These are phyloP conservation scores for Glycine soja DNA, from an alignment of 306 rosid species.

Conservation along the genomic window DNA sequence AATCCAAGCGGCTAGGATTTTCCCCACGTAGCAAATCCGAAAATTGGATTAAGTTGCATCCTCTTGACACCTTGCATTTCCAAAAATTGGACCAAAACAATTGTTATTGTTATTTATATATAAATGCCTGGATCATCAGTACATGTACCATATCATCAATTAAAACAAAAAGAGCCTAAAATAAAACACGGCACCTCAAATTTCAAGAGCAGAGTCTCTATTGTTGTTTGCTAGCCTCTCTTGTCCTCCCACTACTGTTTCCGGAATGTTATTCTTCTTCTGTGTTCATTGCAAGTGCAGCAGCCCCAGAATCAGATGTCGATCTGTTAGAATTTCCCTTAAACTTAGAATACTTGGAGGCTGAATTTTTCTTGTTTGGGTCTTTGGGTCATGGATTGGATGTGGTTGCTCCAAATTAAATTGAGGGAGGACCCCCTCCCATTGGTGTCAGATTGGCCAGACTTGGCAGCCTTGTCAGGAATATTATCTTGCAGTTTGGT, in stretches of 20 bases:
- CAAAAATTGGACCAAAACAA: no score
- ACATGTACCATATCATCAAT: neutral
- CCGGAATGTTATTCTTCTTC: slow-evolving; percentile 34
- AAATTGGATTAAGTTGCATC: neutral
- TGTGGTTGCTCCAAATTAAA: slow-evolving; percentile 52
- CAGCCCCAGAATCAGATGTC: slow-evolving; percentile 40
- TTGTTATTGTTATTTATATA: neutral
- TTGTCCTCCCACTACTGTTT: slow-evolving; percentile 34
- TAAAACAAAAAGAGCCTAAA: neutral
- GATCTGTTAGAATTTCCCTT: slow-evolving; percentile 70
- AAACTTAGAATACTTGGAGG: slow-evolving; percentile 76
- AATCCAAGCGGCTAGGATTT: neutral
- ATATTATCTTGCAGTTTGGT: slow-evolving; percentile 63
- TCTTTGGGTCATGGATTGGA: slow-evolving; percentile 70
- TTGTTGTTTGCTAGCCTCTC: slow-evolving; percentile 34
- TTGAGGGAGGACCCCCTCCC: slow-evolving; percentile 66
- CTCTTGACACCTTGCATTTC: slow-evolving; percentile 12
- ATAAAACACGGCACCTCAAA: slow-evolving; percentile 39
- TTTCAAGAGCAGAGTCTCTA: neutral
- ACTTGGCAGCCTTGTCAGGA: slow-evolving; percentile 44
- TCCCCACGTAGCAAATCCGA: slow-evolving; percentile 17
- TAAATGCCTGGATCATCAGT: neutral
- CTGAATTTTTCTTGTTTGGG: slow-evolving; percentile 72
- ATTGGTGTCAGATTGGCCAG: slow-evolving; percentile 61
- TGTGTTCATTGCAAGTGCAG: neutral